Evolutionary conservation across 73 alveolate species (phyloP).

Genomic region (Paramecium sexaurelia): DNA sequence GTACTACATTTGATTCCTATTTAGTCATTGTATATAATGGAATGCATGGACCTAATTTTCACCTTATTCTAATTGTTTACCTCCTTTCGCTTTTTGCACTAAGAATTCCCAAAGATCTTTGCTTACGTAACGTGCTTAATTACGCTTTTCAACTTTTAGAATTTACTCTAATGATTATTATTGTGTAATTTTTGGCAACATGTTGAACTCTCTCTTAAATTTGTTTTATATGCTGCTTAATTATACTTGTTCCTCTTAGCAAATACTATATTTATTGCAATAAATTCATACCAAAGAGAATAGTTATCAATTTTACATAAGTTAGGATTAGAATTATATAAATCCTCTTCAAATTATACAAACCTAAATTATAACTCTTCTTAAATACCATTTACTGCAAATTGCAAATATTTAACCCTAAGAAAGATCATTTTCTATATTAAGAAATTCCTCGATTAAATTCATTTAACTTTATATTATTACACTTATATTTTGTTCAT

Average conservation of each 20-base stretch:
- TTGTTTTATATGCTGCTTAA: not conserved
- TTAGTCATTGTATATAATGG: not conserved
- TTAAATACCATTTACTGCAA: not conserved
- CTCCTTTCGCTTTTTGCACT: not conserved
- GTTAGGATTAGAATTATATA: not conserved
- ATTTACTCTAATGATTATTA: not conserved
- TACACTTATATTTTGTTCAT: not conserved
- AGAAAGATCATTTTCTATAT: not conserved
- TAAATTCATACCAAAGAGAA: not conserved
- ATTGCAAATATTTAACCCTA: not conserved
- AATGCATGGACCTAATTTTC: slow-evolving; percentile 22
- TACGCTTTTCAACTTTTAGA: not conserved
- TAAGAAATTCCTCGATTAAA: not conserved
- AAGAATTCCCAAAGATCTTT: not conserved
- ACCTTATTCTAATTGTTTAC: not conserved
- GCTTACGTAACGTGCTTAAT: not conserved
- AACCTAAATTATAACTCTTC: not conserved
- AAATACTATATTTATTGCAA: not conserved
- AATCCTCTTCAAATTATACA: not conserved
- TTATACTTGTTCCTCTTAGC: not conserved
- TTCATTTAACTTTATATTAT: not conserved
- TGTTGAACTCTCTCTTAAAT: not conserved
- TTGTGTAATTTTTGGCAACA: not conserved
- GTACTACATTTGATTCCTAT: not conserved
- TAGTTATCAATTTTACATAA: not conserved